These are phyloP conservation scores for Metschnikowia cerradonensis DNA, from an alignment of 805 yeast species.

Conservation along the genomic window DNA sequence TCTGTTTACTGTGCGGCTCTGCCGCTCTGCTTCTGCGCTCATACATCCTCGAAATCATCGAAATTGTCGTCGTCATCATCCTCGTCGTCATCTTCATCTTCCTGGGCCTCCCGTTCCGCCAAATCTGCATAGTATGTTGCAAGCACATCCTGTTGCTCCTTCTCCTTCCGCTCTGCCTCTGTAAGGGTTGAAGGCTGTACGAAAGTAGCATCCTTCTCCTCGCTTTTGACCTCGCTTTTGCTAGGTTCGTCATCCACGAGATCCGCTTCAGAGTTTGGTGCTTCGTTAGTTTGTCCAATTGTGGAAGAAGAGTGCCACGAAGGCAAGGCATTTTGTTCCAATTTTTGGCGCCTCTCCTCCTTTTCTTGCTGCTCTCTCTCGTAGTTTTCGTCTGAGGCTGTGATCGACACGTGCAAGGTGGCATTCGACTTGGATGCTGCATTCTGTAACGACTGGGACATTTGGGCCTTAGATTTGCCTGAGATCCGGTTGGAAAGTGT, in stretches of 20 bases:
- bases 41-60: conserved; percentile 32
- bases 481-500: conserved; percentile 48
- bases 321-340: conserved; percentile 92
- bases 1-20: too few species aligned
- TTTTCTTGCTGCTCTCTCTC: conserved; percentile 61
- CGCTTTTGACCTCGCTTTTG: conserved; percentile 11
- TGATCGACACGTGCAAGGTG: conserved; percentile 82
- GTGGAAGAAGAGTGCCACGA: conserved; percentile 94
- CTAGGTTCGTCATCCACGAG: conserved; percentile 22
- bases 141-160: conserved; percentile 67
- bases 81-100: conserved; percentile 54
- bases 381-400: conserved; percentile 78
- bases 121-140: conserved; percentile 68
- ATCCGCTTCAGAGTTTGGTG: conserved; percentile 7
- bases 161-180: conserved; percentile 17
- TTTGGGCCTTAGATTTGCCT: conserved; percentile 30
- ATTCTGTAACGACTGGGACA: conserved; percentile 32
- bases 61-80: conserved; percentile 35
- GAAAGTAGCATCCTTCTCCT: conserved; percentile 1
- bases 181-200: conserved; percentile 8
- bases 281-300: conserved; percentile 59
- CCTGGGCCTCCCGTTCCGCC: conserved; percentile 64
- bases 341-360: conserved; percentile 63
- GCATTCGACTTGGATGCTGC: conserved; percentile 71
- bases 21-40: not conserved